Conservation (phyloP, 1,284 basidiomycete species). For the Austropuccinia psidii region DNA sequence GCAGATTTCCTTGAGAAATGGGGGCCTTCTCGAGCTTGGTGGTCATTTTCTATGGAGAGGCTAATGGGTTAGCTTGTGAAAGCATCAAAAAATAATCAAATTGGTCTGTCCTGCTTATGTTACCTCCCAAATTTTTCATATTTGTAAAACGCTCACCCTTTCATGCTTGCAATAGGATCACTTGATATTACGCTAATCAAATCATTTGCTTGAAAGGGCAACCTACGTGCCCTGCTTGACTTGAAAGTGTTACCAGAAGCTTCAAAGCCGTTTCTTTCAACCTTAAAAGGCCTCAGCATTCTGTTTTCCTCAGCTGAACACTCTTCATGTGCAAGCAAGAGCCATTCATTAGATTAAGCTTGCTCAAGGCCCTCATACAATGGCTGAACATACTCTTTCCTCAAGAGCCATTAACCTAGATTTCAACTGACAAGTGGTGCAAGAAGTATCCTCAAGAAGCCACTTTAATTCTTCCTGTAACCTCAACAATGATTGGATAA, state of each 20-base stretch:
- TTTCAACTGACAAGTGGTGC: neutral
- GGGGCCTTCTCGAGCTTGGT: conserved; percentile 18
- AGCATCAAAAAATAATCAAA: neutral
- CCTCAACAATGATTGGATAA: neutral
- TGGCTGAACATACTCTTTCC: neutral
- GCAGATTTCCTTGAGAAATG: conserved; percentile 1
- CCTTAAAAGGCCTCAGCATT: neutral
- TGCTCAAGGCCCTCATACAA: neutral
- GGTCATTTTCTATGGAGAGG: conserved; percentile 25
- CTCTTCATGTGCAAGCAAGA: neutral
- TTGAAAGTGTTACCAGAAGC: neutral
- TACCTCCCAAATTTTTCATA: neutral
- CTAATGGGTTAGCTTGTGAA: conserved; percentile 15
- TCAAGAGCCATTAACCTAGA: neutral
- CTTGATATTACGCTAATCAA: conserved; percentile 2
- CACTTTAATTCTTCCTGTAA: neutral
- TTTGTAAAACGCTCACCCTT: neutral
- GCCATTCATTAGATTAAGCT: neutral
- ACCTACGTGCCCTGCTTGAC: neutral
- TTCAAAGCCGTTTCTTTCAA: neutral
- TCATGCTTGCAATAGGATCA: neutral
- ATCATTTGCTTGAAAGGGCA: neutral
- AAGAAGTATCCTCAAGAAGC: neutral
- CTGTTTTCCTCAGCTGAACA: neutral
- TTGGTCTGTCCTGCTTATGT: neutral